phyloP scores from a whole-genome alignment of 2,329 filamentous ascomycete genomes.

The Calycina marina region DNA sequence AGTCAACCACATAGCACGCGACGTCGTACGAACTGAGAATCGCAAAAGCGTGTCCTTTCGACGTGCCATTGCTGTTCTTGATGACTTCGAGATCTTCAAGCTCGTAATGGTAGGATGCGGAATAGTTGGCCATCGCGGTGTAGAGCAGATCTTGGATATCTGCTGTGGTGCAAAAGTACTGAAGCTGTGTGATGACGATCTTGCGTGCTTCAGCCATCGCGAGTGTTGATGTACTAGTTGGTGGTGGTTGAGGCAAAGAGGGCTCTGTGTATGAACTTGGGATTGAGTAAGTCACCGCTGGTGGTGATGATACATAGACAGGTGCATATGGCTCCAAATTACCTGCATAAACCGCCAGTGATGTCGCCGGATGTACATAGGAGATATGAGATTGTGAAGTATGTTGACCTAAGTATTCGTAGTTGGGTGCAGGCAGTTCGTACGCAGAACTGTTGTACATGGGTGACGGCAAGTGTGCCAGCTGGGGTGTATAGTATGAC shows the following conservation, averaged over 20 bases:
- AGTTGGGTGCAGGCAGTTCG: not conserved
- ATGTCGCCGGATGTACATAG: not conserved
- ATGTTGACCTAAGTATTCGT: not conserved
- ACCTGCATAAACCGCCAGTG: constrained; percentile 4
- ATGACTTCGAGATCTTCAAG: constrained; percentile 8
- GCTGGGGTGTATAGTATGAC: not conserved
- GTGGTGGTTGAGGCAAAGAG: not conserved
- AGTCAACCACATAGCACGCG: constrained; percentile 3
- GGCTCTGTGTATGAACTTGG: not conserved
- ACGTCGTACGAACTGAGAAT: constrained; percentile 6
- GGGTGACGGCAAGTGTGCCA: not conserved
- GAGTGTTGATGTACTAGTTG: constrained; percentile 4
- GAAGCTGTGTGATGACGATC: constrained; percentile 13
- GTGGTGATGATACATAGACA: constrained; percentile 2
- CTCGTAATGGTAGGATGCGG: not conserved
- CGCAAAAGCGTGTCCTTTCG: constrained; percentile 11
- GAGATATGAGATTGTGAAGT: not conserved
- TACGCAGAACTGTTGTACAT: not conserved
- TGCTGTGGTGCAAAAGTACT: constrained; percentile 1
- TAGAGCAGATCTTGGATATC: constrained; percentile 7
- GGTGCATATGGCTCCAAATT: constrained; percentile 3
- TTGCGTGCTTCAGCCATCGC: constrained; percentile 15
- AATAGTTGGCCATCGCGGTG: not conserved
- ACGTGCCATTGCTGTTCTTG: constrained; percentile 5
- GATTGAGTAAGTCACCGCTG: not conserved